Base-by-base conservation (phyloP, 768 basidiomycete genomes). In the Mycena metata region DNA sequence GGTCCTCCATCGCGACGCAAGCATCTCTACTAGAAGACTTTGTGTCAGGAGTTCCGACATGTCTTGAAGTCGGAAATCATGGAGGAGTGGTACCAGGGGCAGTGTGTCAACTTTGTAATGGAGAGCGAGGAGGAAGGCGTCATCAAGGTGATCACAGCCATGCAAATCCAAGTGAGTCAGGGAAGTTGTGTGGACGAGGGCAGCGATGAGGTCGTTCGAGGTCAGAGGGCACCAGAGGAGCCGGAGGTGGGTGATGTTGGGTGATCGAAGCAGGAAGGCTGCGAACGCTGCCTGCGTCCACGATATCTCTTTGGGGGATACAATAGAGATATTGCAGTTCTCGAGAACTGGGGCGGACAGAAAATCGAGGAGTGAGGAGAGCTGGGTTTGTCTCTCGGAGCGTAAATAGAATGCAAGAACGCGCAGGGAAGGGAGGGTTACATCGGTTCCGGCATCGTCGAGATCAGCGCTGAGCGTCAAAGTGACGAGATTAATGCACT, bases 201-300 rank as follows among this genome's bases (percentile, higher is more conserved):
- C 35, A 33, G n/a, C 13, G 6, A 5, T 39, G 16, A 54, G 35
- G 2, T 39, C 52, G n/a, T 54, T n/a, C n/a, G 35, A 21, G 10
- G n/a, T 54, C 33, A 54, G 52, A 21, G 13, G 13, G 10, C 35
- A 36, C 6, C n/a, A 5, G 3, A 4, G 13, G 10, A 54, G 12
- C 8, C 21, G 35, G n/a, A 54, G 52, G 11, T 7, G 52, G 52
- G 52, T 54, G 15, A 39, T 10, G 39, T 39, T 10, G 5, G 10
- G 39, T 15, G 39, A 39, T 39, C 39, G 39, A 2, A 12, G 52
- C 35, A 36, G 52, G 33, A 36, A 54, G 11, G 51, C 30, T 11
- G 51, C n/a, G 51, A 52, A 35, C 30, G n/a, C 33, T 6, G 33
- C n/a, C 51, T 52, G 17, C 51, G n/a, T 12, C 51, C 51, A 52